Base-by-base conservation (phyloP, 805 yeast genomes). In the Candida oleophila region DNA sequence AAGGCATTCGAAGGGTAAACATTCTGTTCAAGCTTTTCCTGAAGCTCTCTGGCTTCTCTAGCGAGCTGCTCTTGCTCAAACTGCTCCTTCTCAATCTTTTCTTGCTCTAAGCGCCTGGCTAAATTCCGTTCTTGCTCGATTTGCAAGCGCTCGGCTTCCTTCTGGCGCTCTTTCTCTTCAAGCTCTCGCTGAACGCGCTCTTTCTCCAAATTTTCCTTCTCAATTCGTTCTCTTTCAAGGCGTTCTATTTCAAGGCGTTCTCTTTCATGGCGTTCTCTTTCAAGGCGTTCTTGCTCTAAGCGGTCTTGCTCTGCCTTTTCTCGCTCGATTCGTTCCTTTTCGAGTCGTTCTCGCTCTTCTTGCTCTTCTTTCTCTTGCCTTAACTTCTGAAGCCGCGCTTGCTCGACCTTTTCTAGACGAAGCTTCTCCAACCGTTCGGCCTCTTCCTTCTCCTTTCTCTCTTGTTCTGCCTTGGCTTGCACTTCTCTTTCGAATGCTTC, bases 241-340 rank as follows among this genome's bases (percentile, higher is more conserved):
- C 37, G 35, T 28, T 41, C 43, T 12, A 30, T 25, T 41, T 41
- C 43, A 3, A 41, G 4, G 12, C 15, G 7, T 19, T 41, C 43
- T n/a, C 28, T 30, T 30, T 41, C 43, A 28, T 30, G 22, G 5
- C 34, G 34, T 20, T 39, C 42, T 20, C 30, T 28, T 20, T 41
- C 37, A 28, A 41, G 5, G 9, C 43, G 18, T 25, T 41, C 43
- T 22, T 41, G 18, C 18, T 41, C 43, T 4, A 41, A 14, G 12
- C 43, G 35, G 14, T 41, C 37, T n/a, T 41, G 7, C 18, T 41
- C 43, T 8, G 30, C 35, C 41, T 28, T 42, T 35, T 21, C 25
- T 42, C 38, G 30, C 35, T 35, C n/a, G n/a, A 41, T 3, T 43
- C 18, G 42, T 46, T 38, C 48, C 48, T 35, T 65, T 41, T 47